Conservation (phyloP, 495 filamentous ascomycete species). For the Aspergillus incahuasiensis region DNA sequence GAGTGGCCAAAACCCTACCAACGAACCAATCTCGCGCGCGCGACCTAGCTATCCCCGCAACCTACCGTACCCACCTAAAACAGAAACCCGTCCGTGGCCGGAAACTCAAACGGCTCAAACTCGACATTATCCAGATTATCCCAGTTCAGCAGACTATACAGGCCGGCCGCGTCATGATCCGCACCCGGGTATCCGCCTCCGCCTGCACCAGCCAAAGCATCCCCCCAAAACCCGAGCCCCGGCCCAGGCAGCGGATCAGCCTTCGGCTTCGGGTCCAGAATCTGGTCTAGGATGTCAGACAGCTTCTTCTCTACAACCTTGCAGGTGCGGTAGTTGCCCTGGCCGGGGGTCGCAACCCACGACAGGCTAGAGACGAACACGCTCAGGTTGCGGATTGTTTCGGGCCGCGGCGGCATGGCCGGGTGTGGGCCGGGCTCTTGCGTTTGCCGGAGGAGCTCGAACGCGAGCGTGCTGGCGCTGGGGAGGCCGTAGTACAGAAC, state of each 20-base stretch:
- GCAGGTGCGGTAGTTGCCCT: constrained; percentile 52
- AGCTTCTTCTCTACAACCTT: constrained; percentile 41
- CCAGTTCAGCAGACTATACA: constrained; percentile 38
- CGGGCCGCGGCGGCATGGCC: constrained; percentile 49
- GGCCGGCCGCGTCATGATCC: constrained; percentile 22
- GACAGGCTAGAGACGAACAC: constrained; percentile 56
- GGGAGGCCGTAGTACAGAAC: constrained; percentile 55
- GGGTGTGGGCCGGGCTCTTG: constrained; percentile 33
- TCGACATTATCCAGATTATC: constrained; percentile 36
- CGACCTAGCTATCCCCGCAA: no score
- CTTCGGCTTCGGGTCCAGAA: constrained; percentile 37
- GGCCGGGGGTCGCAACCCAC: constrained; percentile 48
- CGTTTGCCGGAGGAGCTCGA: constrained; percentile 58
- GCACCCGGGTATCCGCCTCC: background rate
- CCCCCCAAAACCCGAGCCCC: no score
- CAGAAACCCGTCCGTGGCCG: constrained; percentile 21
- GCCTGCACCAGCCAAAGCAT: constrained; percentile 26
- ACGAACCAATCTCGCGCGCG: background rate
- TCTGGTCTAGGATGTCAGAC: constrained; percentile 38
- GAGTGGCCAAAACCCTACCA: no score
- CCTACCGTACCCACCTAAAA: background rate
- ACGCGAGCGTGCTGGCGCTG: constrained; percentile 53
- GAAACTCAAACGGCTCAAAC: constrained; percentile 31
- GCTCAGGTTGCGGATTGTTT: constrained; percentile 60
- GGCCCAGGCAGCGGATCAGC: constrained; percentile 33